Conservation (phyloP, 2,329 filamentous ascomycete species). For the Amesomyces nigricolor region DNA sequence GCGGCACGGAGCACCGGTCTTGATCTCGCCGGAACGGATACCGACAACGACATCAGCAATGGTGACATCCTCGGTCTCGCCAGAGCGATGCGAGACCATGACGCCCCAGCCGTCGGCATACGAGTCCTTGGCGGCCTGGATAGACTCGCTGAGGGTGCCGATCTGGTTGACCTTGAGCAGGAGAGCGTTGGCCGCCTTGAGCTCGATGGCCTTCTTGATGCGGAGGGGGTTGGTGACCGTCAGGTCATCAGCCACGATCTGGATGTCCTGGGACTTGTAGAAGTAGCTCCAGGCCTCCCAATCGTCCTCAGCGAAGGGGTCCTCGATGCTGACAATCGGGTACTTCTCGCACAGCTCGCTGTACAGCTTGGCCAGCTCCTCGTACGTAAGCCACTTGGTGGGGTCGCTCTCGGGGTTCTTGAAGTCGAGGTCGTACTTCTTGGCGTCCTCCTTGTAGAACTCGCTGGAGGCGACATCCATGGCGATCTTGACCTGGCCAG, state of each 20-base stretch:
- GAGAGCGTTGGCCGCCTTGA: slow-evolving; percentile 97
- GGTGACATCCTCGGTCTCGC: slow-evolving; percentile 99
- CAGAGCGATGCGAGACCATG: slow-evolving; percentile 99
- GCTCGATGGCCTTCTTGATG: slow-evolving; percentile 99
- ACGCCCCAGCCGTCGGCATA: slow-evolving; percentile 95
- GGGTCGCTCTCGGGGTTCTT: slow-evolving; percentile 98
- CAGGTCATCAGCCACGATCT: slow-evolving; percentile 97
- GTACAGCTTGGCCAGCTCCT: slow-evolving; percentile 92
- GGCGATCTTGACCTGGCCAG: slow-evolving; percentile 92
- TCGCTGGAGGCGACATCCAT: slow-evolving; percentile 99
- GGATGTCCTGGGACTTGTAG: slow-evolving; percentile 97
- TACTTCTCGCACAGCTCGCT: slow-evolving; percentile 85
- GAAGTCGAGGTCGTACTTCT: slow-evolving; percentile 99
- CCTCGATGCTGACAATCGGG: slow-evolving; percentile 97
- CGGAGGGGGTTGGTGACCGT: slow-evolving; percentile 98
- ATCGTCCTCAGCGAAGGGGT: slow-evolving; percentile 99
- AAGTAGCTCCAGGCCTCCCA: slow-evolving; percentile 99
- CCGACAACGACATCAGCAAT: slow-evolving; percentile 97
- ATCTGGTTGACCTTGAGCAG: slow-evolving; percentile 99
- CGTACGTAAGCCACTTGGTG: slow-evolving; percentile 97
- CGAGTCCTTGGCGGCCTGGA: slow-evolving; percentile 98
- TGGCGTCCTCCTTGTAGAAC: slow-evolving; percentile 95
- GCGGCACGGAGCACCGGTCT: slow-evolving; percentile 92
- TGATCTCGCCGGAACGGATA: slow-evolving; percentile 96
- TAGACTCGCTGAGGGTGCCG: slow-evolving; percentile 95